phyloP scores from a whole-genome alignment of 371 early-diverging fungal species.

The Mucor velutinosus region DNA sequence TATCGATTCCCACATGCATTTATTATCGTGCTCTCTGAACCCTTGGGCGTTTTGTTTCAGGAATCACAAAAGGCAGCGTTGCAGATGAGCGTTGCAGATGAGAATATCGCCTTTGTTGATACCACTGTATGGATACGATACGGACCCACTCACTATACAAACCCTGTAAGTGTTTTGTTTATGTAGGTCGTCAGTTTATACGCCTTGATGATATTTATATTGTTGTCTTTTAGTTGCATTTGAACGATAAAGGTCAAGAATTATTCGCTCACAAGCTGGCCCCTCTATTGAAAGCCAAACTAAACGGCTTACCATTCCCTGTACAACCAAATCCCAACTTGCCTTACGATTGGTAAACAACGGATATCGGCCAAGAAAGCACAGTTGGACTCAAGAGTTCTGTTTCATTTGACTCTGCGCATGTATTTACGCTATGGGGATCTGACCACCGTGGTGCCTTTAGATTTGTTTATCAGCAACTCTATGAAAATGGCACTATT shows the following conservation, averaged over 20 bases:
- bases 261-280: constrained; percentile 29
- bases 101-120: constrained; percentile 37
- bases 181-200: neutral
- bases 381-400: constrained; percentile 36
- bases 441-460: constrained; percentile 35
- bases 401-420: constrained; percentile 41
- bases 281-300: constrained; percentile 34
- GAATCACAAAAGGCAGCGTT: constrained; percentile 38
- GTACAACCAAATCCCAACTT: constrained; percentile 34
- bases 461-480: constrained; percentile 35
- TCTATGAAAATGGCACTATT: constrained; percentile 28
- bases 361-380: constrained; percentile 37
- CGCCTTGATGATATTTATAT: neutral
- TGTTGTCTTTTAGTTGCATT: constrained; percentile 18
- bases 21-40: constrained; percentile 39
- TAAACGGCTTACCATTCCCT: constrained; percentile 30
- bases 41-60: constrained; percentile 35
- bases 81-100: no score
- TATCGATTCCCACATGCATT: constrained; percentile 13
- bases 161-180: constrained; percentile 23
- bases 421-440: constrained; percentile 46
- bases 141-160: constrained; percentile 25
- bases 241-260: constrained; percentile 36
- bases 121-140: constrained; percentile 39
- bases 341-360: constrained; percentile 42